phyloP scores from a whole-genome alignment of 2,329 filamentous ascomycete species.

The Sporothrix humicola region DNA sequence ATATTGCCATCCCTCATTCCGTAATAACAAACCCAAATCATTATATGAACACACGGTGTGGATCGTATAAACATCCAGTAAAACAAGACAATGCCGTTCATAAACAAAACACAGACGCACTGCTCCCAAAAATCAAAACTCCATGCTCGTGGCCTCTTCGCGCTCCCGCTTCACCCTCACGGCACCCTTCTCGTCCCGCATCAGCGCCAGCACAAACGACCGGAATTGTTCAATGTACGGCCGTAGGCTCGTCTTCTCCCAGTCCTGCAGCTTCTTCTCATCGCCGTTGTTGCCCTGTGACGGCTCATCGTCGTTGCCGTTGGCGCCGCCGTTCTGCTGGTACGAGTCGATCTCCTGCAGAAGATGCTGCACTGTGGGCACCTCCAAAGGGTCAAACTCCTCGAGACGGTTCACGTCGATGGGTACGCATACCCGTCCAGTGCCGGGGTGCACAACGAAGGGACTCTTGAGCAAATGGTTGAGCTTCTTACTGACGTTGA shows the following conservation, averaged over 20 bases:
- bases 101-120: not conserved
- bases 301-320: slow-evolving; percentile 43
- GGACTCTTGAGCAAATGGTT: slow-evolving; percentile 98
- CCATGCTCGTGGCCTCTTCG: slow-evolving; percentile 57
- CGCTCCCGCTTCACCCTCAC: slow-evolving; percentile 61
- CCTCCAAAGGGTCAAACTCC: slow-evolving; percentile 81
- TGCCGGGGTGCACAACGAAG: slow-evolving; percentile 95
- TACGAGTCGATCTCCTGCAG: slow-evolving; percentile 86
- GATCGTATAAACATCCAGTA: not conserved
- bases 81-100: slow-evolving; percentile 5
- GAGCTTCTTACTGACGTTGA: slow-evolving; percentile 95
- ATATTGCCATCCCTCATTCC: not conserved
- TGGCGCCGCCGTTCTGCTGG: slow-evolving; percentile 54
- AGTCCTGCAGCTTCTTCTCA: slow-evolving; percentile 68
- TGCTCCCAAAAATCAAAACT: slow-evolving; percentile 51
- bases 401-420: slow-evolving; percentile 79
- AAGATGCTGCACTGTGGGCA: slow-evolving; percentile 87
- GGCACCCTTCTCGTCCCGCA: slow-evolving; percentile 75
- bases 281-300: slow-evolving; percentile 36
- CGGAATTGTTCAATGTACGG: slow-evolving; percentile 92
- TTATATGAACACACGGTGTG: slow-evolving; percentile 15
- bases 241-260: slow-evolving; percentile 95
- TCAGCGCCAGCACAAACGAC: slow-evolving; percentile 75
- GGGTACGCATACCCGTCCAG: slow-evolving; percentile 91
- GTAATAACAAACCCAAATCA: slow-evolving; percentile 1